Evolutionary conservation across 2,329 filamentous ascomycete species (phyloP).

Genomic region (Clarireedia homoeocarpa): DNA sequence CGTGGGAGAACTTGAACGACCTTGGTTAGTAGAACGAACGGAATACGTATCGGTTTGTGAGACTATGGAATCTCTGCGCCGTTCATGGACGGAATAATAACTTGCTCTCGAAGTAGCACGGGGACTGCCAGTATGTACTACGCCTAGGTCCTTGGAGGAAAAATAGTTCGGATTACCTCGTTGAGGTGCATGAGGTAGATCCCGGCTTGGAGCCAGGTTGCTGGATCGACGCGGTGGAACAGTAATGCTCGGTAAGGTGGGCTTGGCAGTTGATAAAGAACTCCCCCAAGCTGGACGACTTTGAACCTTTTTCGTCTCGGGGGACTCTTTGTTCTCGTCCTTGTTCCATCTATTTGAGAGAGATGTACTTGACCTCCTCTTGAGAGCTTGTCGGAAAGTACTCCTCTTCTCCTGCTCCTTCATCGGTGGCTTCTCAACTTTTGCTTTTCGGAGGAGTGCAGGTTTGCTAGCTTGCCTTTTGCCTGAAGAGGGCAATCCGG

Average conservation of each 20-base stretch:
- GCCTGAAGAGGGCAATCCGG: conserved; percentile 14
- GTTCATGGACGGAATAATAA: conserved; percentile 44
- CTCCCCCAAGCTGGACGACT: conserved; percentile 23
- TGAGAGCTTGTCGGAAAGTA: conserved; percentile 43
- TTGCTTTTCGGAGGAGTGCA: conserved; percentile 26
- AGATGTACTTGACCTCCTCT: conserved; percentile 39
- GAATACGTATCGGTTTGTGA: conserved; percentile 50
- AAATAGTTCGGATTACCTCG: conserved; percentile 34
- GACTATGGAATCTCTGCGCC: conserved; percentile 44
- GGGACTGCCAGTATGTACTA: conserved; percentile 16
- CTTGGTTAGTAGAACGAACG: conserved; percentile 37
- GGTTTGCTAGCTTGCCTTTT: conserved; percentile 24
- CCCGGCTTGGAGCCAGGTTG: conserved; percentile 26
- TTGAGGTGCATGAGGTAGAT: conserved; percentile 31
- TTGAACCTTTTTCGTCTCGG: conserved; percentile 21
- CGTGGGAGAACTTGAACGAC: conserved; percentile 39
- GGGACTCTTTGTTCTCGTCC: conserved; percentile 28
- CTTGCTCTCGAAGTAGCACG: conserved; percentile 40
- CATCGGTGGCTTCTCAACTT: conserved; percentile 23
- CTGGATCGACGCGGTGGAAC: conserved; percentile 30
- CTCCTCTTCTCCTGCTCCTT: conserved; percentile 37
- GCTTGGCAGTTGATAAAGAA: conserved; percentile 16
- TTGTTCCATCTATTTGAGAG: conserved; percentile 43
- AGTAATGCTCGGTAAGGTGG: conserved; percentile 21
- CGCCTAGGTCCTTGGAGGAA: conserved; percentile 33